Base-by-base conservation (phyloP, 2,329 filamentous ascomycete genomes). In the Endoconidiophora laricicola region DNA sequence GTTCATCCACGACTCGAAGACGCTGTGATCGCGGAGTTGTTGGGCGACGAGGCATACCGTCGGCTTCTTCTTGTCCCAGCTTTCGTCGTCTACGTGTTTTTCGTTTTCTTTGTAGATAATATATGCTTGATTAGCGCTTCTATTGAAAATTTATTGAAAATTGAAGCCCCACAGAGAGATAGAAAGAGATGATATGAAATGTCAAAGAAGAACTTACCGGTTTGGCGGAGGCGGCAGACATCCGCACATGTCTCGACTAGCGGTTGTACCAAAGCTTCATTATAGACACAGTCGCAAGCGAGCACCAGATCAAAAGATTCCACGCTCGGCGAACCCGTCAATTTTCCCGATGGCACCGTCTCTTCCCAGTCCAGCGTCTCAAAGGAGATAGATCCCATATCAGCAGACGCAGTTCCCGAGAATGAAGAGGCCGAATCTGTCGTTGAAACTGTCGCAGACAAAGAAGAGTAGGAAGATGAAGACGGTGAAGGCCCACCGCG, bases 241-340 rank as follows among this genome's bases (percentile, higher is more conserved):
- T 93, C 83, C 4, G 70, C 76, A 61, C 85, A 94, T 0, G 86
- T 83, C 58, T 81, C 75, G n/a, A 91, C 83, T 45, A 96, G 76
- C 0, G 88, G 86, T 41, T 75, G 68, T 22, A 96, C 76, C 2
- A 96, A 73, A 2, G 83, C 76, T 56, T 94, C 85, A 64, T 96
- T 98, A 69, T 93, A 98, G 57, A 98, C 82, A 63, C 88, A 95
- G 63, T 98, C 91, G 60, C 86, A 94, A 3, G 87, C 86, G 36
- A 96, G 62, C 9, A 96, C 69, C 12, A 79, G 65, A 58, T 93
- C 83, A 56, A 91, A 81, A 20, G 24, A 46, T 12, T 22, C 36
- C 16, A 42, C 36, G 1, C 43, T 37, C n/a, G 10, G 18, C 33
- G 24, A 14, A 20, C 43, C 49, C 23, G 44, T 41, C 14, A 75